These are phyloP conservation scores for Pichia phayaonensis DNA, from an alignment of 805 yeast genomes.

Conservation along the genomic window DNA sequence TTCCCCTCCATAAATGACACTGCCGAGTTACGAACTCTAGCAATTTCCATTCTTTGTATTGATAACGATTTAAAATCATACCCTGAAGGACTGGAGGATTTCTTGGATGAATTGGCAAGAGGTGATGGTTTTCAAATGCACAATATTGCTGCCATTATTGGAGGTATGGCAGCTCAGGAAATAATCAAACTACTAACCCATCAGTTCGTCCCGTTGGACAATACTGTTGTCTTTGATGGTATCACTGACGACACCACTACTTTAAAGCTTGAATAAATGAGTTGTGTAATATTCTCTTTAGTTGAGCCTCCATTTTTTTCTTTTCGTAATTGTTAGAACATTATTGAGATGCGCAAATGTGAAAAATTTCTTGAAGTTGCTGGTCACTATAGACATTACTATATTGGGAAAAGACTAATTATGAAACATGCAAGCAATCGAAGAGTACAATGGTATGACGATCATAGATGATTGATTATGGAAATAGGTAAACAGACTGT, in stretches of 20 bases:
- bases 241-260: slow-evolving; percentile 37
- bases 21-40: slow-evolving; percentile 17
- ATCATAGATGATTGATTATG: too few species aligned
- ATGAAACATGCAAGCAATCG: too few species aligned
- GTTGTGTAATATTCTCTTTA: too few species aligned
- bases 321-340: too few species aligned
- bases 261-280: background rate
- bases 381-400: too few species aligned
- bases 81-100: slow-evolving; percentile 33
- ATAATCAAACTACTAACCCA: slow-evolving; percentile 63
- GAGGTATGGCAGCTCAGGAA: slow-evolving; percentile 86
- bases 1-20: slow-evolving; percentile 16
- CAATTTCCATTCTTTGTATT: slow-evolving; percentile 22
- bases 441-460: too few species aligned
- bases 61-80: slow-evolving; percentile 8
- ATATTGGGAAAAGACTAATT: too few species aligned
- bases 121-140: slow-evolving; percentile 40
- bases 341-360: too few species aligned
- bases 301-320: background rate
- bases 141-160: slow-evolving; percentile 61
- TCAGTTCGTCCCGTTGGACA: slow-evolving; percentile 75
- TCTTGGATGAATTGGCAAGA: slow-evolving; percentile 35
- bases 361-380: too few species aligned
- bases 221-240: slow-evolving; percentile 69
- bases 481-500: too few species aligned